phyloP scores from a whole-genome alignment of 2,329 filamentous ascomycete genomes.

The Tolypocladium inflatum region DNA sequence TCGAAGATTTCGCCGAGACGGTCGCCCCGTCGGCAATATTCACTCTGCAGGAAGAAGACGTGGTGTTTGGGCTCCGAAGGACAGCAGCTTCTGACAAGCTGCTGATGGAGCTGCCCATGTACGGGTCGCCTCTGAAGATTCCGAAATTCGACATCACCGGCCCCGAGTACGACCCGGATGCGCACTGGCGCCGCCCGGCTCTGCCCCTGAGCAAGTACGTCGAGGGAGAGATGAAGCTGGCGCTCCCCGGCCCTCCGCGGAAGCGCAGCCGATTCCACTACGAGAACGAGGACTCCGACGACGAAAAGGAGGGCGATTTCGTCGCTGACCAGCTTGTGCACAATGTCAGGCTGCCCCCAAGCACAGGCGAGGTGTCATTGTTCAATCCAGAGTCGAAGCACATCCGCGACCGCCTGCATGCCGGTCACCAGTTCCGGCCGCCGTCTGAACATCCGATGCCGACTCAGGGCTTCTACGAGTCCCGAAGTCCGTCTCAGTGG shows the following conservation, averaged over 20 bases:
- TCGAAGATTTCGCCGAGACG: slow-evolving; percentile 33
- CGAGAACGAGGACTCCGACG: slow-evolving; percentile 59
- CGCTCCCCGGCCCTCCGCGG: slow-evolving; percentile 51
- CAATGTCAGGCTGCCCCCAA: slow-evolving; percentile 47
- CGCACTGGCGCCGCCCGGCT: slow-evolving; percentile 65
- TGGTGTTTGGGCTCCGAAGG: slow-evolving; percentile 67
- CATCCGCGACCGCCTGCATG: slow-evolving; percentile 82
- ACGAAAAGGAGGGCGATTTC: slow-evolving; percentile 47
- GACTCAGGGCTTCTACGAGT: slow-evolving; percentile 81
- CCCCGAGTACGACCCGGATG: slow-evolving; percentile 56
- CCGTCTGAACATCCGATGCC: slow-evolving; percentile 91
- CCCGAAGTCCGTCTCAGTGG: slow-evolving; percentile 82
- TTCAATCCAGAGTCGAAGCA: slow-evolving; percentile 85
- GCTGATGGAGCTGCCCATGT: slow-evolving; percentile 72
- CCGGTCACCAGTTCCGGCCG: slow-evolving; percentile 85
- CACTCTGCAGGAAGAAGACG: slow-evolving; percentile 69
- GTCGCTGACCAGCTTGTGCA: slow-evolving; percentile 40
- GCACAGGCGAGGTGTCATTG: slow-evolving; percentile 69
- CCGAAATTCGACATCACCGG: slow-evolving; percentile 47
- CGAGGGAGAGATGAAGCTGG: slow-evolving; percentile 67
- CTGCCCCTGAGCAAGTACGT: slow-evolving; percentile 82
- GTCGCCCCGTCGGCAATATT: slow-evolving; percentile 72
- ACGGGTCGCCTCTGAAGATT: slow-evolving; percentile 53
- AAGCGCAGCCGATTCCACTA: slow-evolving; percentile 83
- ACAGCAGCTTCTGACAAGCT: slow-evolving; percentile 69